phyloP scores from a whole-genome alignment of 306 rosid species.

The Vigna trinervia region DNA sequence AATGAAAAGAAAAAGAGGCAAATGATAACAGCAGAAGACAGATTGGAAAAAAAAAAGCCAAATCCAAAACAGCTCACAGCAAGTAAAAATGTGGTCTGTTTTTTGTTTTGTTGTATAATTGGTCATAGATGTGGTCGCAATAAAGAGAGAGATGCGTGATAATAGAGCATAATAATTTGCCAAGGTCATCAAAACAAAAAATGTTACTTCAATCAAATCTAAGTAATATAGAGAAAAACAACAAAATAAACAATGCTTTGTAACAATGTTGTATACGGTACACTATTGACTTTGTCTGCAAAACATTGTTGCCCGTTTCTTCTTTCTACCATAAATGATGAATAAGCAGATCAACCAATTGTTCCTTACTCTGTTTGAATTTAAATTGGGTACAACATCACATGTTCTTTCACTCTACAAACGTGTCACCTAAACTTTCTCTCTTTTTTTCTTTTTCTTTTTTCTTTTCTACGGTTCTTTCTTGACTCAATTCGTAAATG shows the following conservation, averaged over 20 bases:
- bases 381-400: slow-evolving; percentile 17
- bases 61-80: slow-evolving; percentile 41
- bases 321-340: neutral
- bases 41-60: slow-evolving; percentile 28
- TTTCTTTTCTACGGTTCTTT: neutral
- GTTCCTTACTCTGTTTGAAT: neutral
- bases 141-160: neutral
- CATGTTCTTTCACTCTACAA: neutral
- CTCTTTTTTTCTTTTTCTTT: neutral
- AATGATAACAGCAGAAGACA: neutral
- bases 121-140: slow-evolving; percentile 8
- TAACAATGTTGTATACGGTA: slow-evolving; percentile 1
- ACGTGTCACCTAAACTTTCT: neutral
- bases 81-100: neutral
- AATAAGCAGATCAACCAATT: neutral
- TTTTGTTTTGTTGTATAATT: neutral
- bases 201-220: neutral
- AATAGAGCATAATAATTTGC: slow-evolving; percentile 1
- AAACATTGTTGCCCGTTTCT: slow-evolving; percentile 22
- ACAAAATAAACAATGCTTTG: neutral
- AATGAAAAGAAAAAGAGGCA: neutral
- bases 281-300: slow-evolving; percentile 17
- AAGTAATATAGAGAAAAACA: slow-evolving; percentile 3
- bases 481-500: neutral
- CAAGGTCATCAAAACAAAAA: neutral